These are phyloP conservation scores for Phytophthora agathidicida DNA, from an alignment of 352 stramenopile genomes.

Conservation along the genomic window DNA sequence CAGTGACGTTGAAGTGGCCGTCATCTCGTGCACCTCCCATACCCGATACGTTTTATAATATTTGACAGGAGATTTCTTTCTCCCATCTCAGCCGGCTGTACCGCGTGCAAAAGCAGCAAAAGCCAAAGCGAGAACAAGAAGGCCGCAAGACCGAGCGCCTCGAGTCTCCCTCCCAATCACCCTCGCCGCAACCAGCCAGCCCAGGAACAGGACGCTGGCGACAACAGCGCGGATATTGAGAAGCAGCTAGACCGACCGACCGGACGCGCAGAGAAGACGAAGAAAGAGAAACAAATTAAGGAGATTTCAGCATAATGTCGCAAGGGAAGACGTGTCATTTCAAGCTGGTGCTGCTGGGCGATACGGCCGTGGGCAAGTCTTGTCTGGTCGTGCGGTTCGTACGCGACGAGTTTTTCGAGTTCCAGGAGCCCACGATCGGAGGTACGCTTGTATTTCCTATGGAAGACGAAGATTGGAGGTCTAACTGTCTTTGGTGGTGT, in stretches of 20 bases:
- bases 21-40: slow-evolving; percentile 3
- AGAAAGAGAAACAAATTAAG: slow-evolving; percentile 5
- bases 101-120: slow-evolving; percentile 35
- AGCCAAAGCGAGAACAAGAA: slow-evolving; percentile 34
- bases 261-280: slow-evolving; percentile 13
- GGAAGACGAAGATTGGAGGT: no score
- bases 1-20: background rate
- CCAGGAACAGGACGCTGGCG: background rate
- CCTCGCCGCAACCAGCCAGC: slow-evolving; percentile 8
- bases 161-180: slow-evolving; percentile 15
- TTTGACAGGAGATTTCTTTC: slow-evolving; percentile 24
- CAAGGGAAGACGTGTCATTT: slow-evolving; percentile 94
- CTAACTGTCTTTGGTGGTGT: slow-evolving; percentile 22
- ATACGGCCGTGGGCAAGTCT: slow-evolving; percentile 99
- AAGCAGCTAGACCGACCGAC: slow-evolving; percentile 18
- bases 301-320: slow-evolving; percentile 56
- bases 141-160: slow-evolving; percentile 17
- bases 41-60: slow-evolving; percentile 18
- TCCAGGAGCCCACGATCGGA: slow-evolving; percentile 98
- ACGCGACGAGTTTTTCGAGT: slow-evolving; percentile 99
- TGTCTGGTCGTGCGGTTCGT: slow-evolving; percentile 99
- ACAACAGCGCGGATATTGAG: slow-evolving; percentile 5
- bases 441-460: no score
- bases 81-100: slow-evolving; percentile 35
- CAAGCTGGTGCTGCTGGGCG: slow-evolving; percentile 99